Base-by-base conservation (phyloP, 2,329 filamentous ascomycete genomes). In the Chrysoporthe austroafricana region DNA sequence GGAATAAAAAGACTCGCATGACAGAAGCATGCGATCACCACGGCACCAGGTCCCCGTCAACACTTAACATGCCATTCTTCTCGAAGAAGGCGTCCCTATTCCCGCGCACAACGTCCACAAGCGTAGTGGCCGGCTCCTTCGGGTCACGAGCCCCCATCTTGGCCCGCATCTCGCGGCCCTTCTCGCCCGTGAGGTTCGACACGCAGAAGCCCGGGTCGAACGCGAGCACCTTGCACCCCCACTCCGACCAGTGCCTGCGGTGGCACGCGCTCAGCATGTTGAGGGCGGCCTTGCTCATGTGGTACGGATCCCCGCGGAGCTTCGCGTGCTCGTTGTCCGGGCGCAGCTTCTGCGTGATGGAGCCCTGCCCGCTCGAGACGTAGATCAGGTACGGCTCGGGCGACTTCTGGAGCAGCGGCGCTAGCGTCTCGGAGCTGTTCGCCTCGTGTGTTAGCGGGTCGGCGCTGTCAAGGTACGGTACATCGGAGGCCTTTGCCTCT, bases 261-360 rank as follows among this genome's bases (percentile, higher is more conserved):
- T 77, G 73, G 62, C 75, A 75, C 32, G 72, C 75, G 1, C 76
- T 71, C 3, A 77, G 52, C 79, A 80, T 77, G 70, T 80, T 78
- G n/a, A 80, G 54, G 0, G 77, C 78, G 0, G 77, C 71, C 71
- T 80, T 80, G 72, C 75, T 77, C 70, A 77, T 76, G 42, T 77
- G 75, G 66, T 79, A 79, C 3, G 72, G 62, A 1, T 75, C 73
- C 6, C 70, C 73, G 13, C 67, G 68, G 39, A 74, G 11, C 1
- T 72, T 11, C 21, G 66, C 60, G 9, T 43, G 69, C 46, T 58
- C 6, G 56, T 68, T 66, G 13, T 66, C 66, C 4, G 73, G 72
- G 62, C 75, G 70, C 3, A 75, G 68, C 21, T 76, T 73, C 4
- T 36, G 2, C 1, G 71, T 71, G 34, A 80, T 69, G 16, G 78